Evolutionary conservation across 352 stramenopile genomes (phyloP).

Genomic region (Globisporangium okanoganense): DNA sequence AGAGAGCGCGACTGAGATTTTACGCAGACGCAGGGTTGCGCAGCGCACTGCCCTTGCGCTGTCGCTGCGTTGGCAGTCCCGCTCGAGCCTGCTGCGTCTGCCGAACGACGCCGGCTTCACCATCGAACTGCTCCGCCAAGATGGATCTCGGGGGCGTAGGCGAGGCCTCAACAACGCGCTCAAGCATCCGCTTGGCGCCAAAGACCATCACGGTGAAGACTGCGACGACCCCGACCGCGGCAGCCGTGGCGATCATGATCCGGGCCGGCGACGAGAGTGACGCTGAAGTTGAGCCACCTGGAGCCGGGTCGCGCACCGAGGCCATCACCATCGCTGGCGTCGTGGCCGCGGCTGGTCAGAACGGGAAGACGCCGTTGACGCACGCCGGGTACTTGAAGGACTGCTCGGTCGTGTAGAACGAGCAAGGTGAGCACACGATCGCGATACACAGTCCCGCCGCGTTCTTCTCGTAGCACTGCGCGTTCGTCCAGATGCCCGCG

Average conservation of each 20-base stretch:
- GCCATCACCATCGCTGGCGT: not conserved
- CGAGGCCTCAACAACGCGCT: not conserved
- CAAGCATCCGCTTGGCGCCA: not conserved
- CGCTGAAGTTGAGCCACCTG: not conserved
- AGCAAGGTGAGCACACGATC: constrained; percentile 12
- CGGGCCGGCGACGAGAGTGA: not conserved
- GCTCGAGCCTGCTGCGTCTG: not conserved
- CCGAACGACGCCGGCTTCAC: not conserved
- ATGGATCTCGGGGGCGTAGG: not conserved
- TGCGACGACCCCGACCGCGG: not conserved
- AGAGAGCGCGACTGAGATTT: not conserved
- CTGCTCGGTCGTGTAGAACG: constrained; percentile 10
- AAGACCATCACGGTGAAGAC: constrained; percentile 3
- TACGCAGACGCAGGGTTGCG: constrained; percentile 1
- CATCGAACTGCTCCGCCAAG: not conserved
- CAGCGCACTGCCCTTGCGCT: constrained; percentile 6
- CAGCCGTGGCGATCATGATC: constrained; percentile 1
- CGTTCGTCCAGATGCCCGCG: constrained; percentile 12
- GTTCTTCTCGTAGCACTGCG: constrained; percentile 9
- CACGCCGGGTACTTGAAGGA: constrained; percentile 14
- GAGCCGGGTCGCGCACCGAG: not conserved
- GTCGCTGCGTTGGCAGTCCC: not conserved
- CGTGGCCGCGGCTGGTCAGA: not conserved
- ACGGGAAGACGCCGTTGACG: constrained; percentile 10
- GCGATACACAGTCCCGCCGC: not conserved